Evolutionary conservation across 2,329 filamentous ascomycete species (phyloP), one percentile per base, ranked within the genome.

Genomic region (Colletotrichum karsti): DNA sequence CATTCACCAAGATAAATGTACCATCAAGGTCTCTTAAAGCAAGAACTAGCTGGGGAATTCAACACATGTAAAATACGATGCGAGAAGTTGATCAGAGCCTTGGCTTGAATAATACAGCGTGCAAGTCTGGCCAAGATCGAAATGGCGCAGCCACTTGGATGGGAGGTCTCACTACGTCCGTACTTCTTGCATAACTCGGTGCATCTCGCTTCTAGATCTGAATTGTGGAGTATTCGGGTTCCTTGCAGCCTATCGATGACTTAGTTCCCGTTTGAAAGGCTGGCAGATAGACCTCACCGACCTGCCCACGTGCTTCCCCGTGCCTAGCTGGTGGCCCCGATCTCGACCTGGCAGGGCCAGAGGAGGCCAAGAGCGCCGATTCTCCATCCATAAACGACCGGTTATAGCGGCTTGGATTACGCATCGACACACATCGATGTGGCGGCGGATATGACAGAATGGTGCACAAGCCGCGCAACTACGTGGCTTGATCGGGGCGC

Each of bases 271-370:
- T 63, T 56, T 18, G 42, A n/a, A 26, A 10, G 30, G 42, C 28
- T 18, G 22, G 4, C 20, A 44, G 26, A 55, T 15, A 10, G 7
- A 18, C 37, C 20, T 24, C 9, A 33, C 18, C 28, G 30, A 61
- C 2, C 3, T 51, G 4, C 26, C 63, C 63, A 67, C 58, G 58
- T 67, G 63, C 46, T 26, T 46, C 59, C 46, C 26, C 33, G 20
- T 24, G 42, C 8, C 42, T 56, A 57, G 33, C 33, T 56, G 3
- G 12, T 7, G 39, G 8, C 13, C 10, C n/a, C 26, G 41, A n/a
- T 33, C 24, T 28, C 30, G 18, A n/a, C 9, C 15, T 15, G 4
- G 6, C 10, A 15, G n/a, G 18, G 2, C 20, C 15, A 20, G 5
- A 22, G 37, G 41, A 20, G 54, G 39, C 37, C 10, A 24, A 55